Conservation (phyloP, 2,329 filamentous ascomycete genomes). For the Arthrobotrys musiformis region DNA sequence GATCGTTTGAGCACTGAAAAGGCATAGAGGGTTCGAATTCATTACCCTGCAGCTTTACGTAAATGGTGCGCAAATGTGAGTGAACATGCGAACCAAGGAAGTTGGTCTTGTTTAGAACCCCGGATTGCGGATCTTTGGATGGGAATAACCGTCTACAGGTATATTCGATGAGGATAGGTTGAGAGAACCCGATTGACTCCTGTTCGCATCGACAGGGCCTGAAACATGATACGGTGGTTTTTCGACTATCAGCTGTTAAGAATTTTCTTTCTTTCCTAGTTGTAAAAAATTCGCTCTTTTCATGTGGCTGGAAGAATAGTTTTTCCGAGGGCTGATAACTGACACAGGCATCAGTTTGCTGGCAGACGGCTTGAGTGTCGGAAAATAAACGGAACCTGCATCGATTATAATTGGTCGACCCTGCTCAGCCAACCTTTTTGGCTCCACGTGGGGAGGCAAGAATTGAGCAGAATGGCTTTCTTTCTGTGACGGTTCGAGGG, state of each 20-base stretch:
- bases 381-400: conserved; percentile 55
- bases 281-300: conserved; percentile 42
- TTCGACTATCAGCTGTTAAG: conserved; percentile 5
- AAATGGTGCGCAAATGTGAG: conserved; percentile 25
- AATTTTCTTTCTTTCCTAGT: background rate
- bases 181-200: conserved; percentile 23
- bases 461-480: background rate
- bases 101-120: conserved; percentile 21
- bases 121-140: conserved; percentile 1
- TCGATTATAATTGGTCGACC: conserved; percentile 43
- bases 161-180: conserved; percentile 7
- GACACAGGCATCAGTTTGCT: conserved; percentile 33
- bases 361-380: conserved; percentile 26
- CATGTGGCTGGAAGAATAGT: conserved; percentile 55
- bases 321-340: conserved; percentile 52
- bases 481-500: conserved; percentile 39
- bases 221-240: conserved; percentile 16
- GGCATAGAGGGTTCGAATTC: background rate
- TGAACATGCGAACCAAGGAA: conserved; percentile 38
- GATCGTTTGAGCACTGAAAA: conserved; percentile 3
- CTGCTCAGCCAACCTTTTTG: conserved; percentile 17
- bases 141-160: conserved; percentile 6
- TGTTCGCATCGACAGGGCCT: conserved; percentile 6
- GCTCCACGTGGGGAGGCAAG: conserved; percentile 41
- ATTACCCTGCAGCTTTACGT: conserved; percentile 48